phyloP scores from a whole-genome alignment of 805 yeast genomes.

The Barnettozyma vustinii region DNA sequence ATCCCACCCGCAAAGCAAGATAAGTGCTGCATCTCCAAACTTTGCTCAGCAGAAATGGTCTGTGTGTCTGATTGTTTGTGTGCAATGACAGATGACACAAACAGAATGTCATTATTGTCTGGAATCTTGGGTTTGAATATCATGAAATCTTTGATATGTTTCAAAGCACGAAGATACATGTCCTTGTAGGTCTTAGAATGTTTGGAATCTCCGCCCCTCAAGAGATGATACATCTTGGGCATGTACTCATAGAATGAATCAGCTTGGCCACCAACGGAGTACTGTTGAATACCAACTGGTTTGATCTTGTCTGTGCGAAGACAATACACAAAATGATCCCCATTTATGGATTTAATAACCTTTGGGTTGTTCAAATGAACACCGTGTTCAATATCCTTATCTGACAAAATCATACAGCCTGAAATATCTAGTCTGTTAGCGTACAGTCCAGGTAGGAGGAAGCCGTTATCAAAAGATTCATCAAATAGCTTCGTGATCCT shows the following conservation, averaged over 20 bases:
- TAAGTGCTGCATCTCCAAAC: conserved; percentile 40
- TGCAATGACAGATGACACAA: conserved; percentile 21
- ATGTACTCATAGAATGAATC: conserved; percentile 46
- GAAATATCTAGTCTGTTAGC: conserved; percentile 44
- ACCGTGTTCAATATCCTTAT: conserved; percentile 28
- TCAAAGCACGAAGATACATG: conserved; percentile 33
- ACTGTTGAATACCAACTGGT: conserved; percentile 17
- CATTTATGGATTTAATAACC: conserved; percentile 32
- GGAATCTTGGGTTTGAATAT: conserved; percentile 42
- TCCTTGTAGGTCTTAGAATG: conserved; percentile 22
- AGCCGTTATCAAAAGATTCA: conserved; percentile 27
- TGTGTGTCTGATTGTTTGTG: conserved; percentile 19
- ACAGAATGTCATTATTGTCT: conserved; percentile 30
- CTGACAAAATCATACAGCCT: conserved; percentile 37
- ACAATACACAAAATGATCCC: conserved; percentile 29
- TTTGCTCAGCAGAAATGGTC: conserved; percentile 17
- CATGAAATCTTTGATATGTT: conserved; percentile 36
- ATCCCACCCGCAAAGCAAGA: conserved; percentile 52
- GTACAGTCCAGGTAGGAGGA: conserved; percentile 37
- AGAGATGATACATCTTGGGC: conserved; percentile 41
- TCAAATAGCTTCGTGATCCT: conserved; percentile 36
- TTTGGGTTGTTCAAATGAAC: conserved; percentile 29
- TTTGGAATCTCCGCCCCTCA: conserved; percentile 31
- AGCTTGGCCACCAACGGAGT: conserved; percentile 36
- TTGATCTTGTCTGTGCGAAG: conserved; percentile 23